Percentiles rank a stretch among this genome's conserved stretches.
These are phyloP conservation scores for Suillus subalutaceus DNA, from an alignment of 768 basidiomycete genomes.

Conservation along the genomic window DNA sequence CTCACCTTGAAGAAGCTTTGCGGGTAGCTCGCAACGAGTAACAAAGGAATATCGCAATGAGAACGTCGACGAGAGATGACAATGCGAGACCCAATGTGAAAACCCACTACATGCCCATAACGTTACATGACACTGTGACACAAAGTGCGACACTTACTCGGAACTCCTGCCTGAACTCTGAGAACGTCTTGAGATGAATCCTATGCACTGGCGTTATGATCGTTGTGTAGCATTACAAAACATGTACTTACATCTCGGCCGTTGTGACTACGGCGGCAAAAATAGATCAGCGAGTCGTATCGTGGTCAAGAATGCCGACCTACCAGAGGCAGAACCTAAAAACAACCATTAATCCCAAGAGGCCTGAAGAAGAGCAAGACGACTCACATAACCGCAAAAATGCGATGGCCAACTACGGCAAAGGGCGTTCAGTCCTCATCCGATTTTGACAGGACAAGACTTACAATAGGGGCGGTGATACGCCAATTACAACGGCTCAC, in stretches of 20 bases:
- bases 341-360: not conserved
- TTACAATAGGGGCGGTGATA: constrained; percentile 38
- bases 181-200: constrained; percentile 30
- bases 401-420: constrained; percentile 29
- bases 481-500: constrained; percentile 32
- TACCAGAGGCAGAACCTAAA: constrained; percentile 41
- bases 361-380: not conserved
- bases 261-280: constrained; percentile 30
- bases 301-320: constrained; percentile 1
- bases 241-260: constrained; percentile 30
- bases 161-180: constrained; percentile 27
- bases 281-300: constrained; percentile 16
- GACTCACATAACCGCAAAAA: constrained; percentile 36
- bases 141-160: constrained; percentile 17
- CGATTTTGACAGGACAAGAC: constrained; percentile 19
- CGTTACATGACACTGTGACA: constrained; percentile 13
- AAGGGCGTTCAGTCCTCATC: not conserved
- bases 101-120: constrained; percentile 39
- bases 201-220: constrained; percentile 14
- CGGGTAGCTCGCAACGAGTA: constrained; percentile 44
- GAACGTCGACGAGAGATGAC: constrained; percentile 51
- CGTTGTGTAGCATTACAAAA: not conserved
- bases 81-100: constrained; percentile 55
- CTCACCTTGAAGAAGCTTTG: constrained; percentile 42
- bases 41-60: constrained; percentile 50